Base-by-base conservation (phyloP, 768 basidiomycete species). In the Hygrocybe coccinea region DNA sequence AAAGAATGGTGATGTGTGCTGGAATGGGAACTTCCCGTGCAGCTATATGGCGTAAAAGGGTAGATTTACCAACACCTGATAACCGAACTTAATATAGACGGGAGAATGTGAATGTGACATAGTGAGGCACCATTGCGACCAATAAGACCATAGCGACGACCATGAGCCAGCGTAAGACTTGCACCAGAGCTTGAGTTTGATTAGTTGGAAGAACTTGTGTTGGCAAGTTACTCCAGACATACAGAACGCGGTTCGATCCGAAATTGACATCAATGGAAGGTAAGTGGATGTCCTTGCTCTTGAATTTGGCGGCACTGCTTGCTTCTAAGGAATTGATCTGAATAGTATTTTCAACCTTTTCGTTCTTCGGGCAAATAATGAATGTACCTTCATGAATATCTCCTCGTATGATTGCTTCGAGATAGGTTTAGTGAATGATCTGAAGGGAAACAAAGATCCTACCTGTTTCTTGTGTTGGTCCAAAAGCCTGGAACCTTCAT, bases 221-320 rank as follows among this genome's bases (percentile, higher is more conserved):
- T 29, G 36, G 21, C 41, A 54, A 17, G 35, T 38, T 29, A 29
- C 29, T 35, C 14, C 46, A 46, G 34, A 62, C 72, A 62, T 65
- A 91, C 86, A 99, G 73, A 46, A 99, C 97, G 64, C 91, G 88
- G 67, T 97, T 91, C 6, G 93, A 97, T 24, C 82, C 94, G 70
- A 98, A 98, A 66, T 84, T 92, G 69, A 97, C 95, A 65, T 99
- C 97, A 74, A 99, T 97, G 35, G 86, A 87, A 22, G 88, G 87
- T 4, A 99, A 77, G 65, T 97, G 93, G 50, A 99, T 89, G 69
- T 99, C 97, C 70, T 98, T 97, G 76, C 87, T 92, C 78, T 97
- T 99, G 69, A 94, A 92, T 72, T 94, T 95, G 12, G 87, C 74
- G 4, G 85, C 75, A 0, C 79, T 74, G 17, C 82, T 81, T 0